Base-by-base conservation (phyloP, 2,329 filamentous ascomycete species). In the Ophiosphaerella korrae region DNA sequence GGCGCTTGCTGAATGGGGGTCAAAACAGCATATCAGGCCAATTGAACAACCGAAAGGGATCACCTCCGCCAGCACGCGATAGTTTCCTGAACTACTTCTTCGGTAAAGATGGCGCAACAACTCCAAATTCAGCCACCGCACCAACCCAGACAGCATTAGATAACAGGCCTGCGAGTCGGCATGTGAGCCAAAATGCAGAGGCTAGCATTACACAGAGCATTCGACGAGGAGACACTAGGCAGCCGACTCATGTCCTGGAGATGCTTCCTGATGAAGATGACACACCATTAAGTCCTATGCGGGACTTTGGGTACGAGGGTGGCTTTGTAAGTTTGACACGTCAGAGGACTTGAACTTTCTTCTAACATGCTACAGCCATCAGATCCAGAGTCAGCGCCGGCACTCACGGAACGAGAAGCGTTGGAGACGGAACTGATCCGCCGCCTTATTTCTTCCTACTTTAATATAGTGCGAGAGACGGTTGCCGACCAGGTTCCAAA, bases 1-100 rank as follows among this genome's bases (percentile, higher is more conserved):
- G 86, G 23, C 78, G 82, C 45, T 72, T 78, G 37, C 85, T 91
- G 66, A 88, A 88, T 64, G 86, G 86, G 40, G 60, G 66, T 51
- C 67, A 72, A 46, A 82, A 81, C 52, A 66, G 62, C 57, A 81
- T 92, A 55, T 79, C 85, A 32, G 81, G 86, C 29, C 82, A 86
- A 9, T 76, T 92, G 64, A 92, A 91, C 9, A 74, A 74, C 49
- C 80, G 88, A 46, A 80, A 84, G 32, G 77, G 77, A 29, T 88
- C 87, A 37, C 86, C 87, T 9, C 80, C 84, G 24, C 81, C 82
- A n/a, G 53, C 90, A 35, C 85, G 88, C 55, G 94, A 99, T 75
- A 95, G 92, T 0, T 99, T 99, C 80, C 76, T 99, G 55, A 97
- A 93, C 76, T 99, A 99, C 76, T 99, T 99, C 77, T 99, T 99